These are phyloP conservation scores for Paecilomyces variotii DNA, from an alignment of 2,329 filamentous ascomycete species.

Conservation along the genomic window DNA sequence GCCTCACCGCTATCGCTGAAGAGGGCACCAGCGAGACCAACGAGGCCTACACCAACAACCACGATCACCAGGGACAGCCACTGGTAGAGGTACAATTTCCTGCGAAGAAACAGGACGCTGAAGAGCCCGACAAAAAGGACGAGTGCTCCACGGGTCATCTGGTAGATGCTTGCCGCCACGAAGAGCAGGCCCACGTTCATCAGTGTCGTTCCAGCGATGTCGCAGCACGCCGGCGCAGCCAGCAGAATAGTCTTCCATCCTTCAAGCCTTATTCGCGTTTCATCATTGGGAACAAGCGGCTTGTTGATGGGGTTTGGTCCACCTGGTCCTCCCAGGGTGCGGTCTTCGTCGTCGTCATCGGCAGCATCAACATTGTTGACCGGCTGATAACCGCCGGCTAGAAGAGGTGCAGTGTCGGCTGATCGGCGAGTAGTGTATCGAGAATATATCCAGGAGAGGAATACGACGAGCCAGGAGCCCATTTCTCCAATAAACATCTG, in stretches of 20 bases:
- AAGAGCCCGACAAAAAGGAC: constrained; percentile 95
- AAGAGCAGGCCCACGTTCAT: constrained; percentile 96
- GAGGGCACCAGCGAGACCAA: constrained; percentile 81
- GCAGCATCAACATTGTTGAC: constrained; percentile 46
- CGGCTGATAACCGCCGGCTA: constrained; percentile 57
- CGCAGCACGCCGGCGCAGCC: constrained; percentile 80
- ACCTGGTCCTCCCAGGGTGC: constrained; percentile 36
- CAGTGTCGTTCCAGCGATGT: constrained; percentile 88
- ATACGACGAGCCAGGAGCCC: constrained; percentile 90
- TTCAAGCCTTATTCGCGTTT: constrained; percentile 52
- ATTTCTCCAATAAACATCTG: constrained; percentile 98
- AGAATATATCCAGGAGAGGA: constrained; percentile 58
- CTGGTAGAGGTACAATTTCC: constrained; percentile 76
- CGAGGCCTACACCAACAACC: constrained; percentile 77
- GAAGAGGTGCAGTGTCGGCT: constrained; percentile 33
- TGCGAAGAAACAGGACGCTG: constrained; percentile 80
- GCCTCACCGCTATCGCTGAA: constrained; percentile 55
- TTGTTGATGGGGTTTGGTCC: constrained; percentile 44
- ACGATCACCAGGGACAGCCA: constrained; percentile 86
- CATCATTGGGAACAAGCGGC: constrained; percentile 44
- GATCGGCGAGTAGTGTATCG: constrained; percentile 41
- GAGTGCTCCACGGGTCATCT: constrained; percentile 93
- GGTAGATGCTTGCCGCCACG: constrained; percentile 92
- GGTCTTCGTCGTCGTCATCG: constrained; percentile 37
- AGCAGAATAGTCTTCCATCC: constrained; percentile 68